These are phyloP conservation scores for Suillus subluteus DNA, from an alignment of 768 basidiomycete genomes.

Conservation along the genomic window DNA sequence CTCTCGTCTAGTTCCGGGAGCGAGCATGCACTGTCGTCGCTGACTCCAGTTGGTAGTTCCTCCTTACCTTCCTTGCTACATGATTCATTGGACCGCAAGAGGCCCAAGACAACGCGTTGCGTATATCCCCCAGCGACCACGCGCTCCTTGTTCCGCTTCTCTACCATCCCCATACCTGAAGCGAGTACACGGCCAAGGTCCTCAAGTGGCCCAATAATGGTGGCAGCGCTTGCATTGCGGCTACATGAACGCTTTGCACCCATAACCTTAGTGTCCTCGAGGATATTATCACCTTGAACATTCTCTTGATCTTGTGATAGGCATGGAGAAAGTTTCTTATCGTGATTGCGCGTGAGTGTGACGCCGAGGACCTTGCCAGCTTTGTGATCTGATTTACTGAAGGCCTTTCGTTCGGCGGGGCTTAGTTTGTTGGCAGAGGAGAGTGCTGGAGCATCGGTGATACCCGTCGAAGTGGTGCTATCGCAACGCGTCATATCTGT, in stretches of 20 bases:
- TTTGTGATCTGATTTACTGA: constrained; percentile 18
- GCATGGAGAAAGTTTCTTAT: background rate
- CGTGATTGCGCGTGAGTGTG: constrained; percentile 19
- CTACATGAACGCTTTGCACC: constrained; percentile 11
- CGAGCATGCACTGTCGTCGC: constrained; percentile 6
- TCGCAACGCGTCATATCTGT: background rate
- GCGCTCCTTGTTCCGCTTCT: constrained; percentile 7
- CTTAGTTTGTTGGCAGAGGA: constrained; percentile 15
- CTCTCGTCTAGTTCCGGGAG: too few relatives aligned
- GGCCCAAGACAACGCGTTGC: constrained; percentile 6
- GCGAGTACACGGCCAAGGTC: constrained; percentile 7
- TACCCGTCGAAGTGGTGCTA: background rate
- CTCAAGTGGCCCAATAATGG: constrained; percentile 15
- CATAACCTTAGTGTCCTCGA: constrained; percentile 12
- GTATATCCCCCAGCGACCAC: background rate
- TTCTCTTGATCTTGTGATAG: constrained; percentile 1
- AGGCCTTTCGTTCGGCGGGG: constrained; percentile 13
- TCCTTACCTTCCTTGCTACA: background rate
- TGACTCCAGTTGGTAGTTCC: constrained; percentile 5
- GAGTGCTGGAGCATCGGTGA: constrained; percentile 2
- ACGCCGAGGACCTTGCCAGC: constrained; percentile 19
- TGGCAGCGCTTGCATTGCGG: constrained; percentile 12
- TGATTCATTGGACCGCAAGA: background rate
- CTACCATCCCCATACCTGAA: constrained; percentile 6
- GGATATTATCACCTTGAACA: background rate